Evolutionary conservation across 345 rosid genomes (phyloP).

Genomic region (Eucalyptus shirleyi): DNA sequence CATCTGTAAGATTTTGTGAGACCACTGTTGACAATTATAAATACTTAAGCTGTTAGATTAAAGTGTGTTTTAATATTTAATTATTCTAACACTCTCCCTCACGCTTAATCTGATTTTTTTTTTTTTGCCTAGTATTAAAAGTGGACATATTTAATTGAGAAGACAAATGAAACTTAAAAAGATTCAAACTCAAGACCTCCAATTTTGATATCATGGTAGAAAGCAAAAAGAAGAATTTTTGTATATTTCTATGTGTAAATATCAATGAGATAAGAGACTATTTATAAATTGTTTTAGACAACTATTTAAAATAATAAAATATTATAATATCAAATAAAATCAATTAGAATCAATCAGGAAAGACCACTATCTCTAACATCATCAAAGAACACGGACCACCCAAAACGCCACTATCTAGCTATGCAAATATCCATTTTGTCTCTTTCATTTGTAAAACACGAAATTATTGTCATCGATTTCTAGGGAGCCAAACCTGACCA

Average conservation of each 20-base stretch:
- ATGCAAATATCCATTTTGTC: not conserved
- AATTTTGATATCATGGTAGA: fast-evolving
- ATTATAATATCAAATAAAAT: too few relatives aligned
- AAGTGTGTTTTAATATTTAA: too few relatives aligned
- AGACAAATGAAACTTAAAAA: fast-evolving
- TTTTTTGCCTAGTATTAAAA: too few relatives aligned
- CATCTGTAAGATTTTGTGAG: fast-evolving
- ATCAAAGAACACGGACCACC: not conserved
- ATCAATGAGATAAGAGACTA: too few relatives aligned
- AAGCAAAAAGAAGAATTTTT: too few relatives aligned
- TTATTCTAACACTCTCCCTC: too few relatives aligned
- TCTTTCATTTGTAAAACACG: not conserved
- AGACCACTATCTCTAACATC: too few relatives aligned
- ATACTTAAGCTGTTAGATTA: fast-evolving
- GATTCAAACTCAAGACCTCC: fast-evolving
- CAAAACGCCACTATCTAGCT: not conserved
- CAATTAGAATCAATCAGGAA: too few relatives aligned
- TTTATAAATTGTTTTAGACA: too few relatives aligned
- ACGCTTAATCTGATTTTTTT: fast-evolving
- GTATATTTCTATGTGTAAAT: too few relatives aligned
- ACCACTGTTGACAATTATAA: fast-evolving
- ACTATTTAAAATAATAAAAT: too few relatives aligned
- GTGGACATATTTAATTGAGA: too few relatives aligned
- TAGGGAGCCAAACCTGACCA: not conserved
- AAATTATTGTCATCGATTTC: not conserved